Base-by-base conservation (phyloP, 345 rosid species). In the Murraya koenigii region DNA sequence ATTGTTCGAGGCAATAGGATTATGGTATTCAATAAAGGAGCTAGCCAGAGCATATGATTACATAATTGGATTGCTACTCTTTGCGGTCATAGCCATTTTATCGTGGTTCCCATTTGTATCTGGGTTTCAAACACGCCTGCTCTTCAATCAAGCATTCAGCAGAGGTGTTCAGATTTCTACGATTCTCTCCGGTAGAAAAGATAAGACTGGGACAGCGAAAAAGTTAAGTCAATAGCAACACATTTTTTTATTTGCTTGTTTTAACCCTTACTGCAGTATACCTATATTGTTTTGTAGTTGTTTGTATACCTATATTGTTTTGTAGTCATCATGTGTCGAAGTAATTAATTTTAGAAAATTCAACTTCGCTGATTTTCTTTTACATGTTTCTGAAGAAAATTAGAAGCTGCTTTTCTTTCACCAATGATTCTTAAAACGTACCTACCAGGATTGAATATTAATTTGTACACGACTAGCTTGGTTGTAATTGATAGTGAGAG, bases 61-160 rank as follows among this genome's bases (percentile, higher is more conserved):
- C 82, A 72, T 86, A 35, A 93, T 94, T 97, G 98, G 97, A 32
- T 52, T 91, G 33, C 0, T 93, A 22, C 77, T 97, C 67, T 94
- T 97, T 89, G 80, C 82, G 69, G 97, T 97, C 2, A 86, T 77
- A 1, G 97, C 97, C 1, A 82, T 92, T 25, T 79, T 94, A 78
- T 93, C 99, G 1, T 97, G 90, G 89, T 87, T 97, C 87, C 97
- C 99, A 1, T 94, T 97, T 32, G 94, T 94, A 10, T 92, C 90
- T 1, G 98, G 93, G 85, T 80, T 97, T 85, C 99, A 97, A 79
- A 85, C 93, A 6, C 92, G 99, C 14, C 77, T 94, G 78, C 93
- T 97, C 54, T 97, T 96, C 88, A 94, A 96, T 83, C 99, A 93
- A 81, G 99, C 99, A 39, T 85, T 96, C 59, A 91, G 99, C 70